Base-by-base conservation (phyloP, 2,329 filamentous ascomycete species). In the Aaosphaeria arxii region DNA sequence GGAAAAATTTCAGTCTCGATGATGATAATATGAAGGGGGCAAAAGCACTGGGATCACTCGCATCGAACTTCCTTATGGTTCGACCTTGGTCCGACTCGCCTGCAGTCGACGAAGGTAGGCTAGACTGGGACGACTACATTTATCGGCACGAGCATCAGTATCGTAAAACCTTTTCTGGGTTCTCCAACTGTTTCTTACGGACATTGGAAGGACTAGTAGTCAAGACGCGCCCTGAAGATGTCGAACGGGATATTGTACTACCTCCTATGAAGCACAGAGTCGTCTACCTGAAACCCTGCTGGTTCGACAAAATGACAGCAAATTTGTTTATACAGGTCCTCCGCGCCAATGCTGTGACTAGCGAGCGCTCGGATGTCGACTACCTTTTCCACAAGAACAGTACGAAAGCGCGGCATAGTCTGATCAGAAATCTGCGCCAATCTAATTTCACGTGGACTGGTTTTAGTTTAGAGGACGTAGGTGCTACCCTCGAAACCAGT, bases 401-500 rank as follows among this genome's bases (percentile, higher is more conserved):
- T 58, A 74, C 81, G 30, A 86, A 84, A 52, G 78, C 79, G 36
- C 74, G 95, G 9, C 72, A 85, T 29, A 76, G 82, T 45, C 74
- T 95, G 2, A 86, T 95, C 4, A 80, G 79, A 47, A 96, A 96
- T 61, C 69, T 96, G 40, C 83, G 89, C 13, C 87, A 94, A 62
- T 86, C 89, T 5, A 89, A 88, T 43, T 95, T 96, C 62, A 95
- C 92, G 67, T 91, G 89, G 71, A 86, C 86, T 0, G 91, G 91
- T 42, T 91, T 87, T 59, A 82, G 83, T 0, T 69, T 74, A 0
- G 72, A 76, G 1, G 83, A 91, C 47, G 80, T 96, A 3, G 52
- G 69, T 2, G 81, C 76, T 30, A 82, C 88, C 0, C 67, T 94
- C 1, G 77, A 87, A 30, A 84, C 83, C 32, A 86, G 87, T 1